Percentiles rank a stretch among this genome's conserved stretches.
phyloP scores from a whole-genome alignment of 176 grass and related monocot genomes.

The Musa troglodytarum region DNA sequence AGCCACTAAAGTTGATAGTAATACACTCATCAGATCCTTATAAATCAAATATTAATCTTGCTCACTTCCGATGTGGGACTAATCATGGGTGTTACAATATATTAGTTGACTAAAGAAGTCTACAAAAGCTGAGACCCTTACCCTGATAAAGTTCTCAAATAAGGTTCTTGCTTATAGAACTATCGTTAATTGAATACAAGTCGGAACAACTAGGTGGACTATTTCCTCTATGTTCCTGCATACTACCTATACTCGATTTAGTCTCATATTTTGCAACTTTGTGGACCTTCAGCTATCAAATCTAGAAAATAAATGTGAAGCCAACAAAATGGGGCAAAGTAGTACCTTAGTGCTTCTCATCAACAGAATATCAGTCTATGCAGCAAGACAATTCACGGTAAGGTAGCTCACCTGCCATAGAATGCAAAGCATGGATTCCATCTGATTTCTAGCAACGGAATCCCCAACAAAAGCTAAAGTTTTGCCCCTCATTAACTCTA shows the following conservation, averaged over 20 bases:
- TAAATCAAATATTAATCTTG: no score
- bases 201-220: background rate
- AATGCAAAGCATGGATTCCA: slow-evolving; percentile 89
- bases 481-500: slow-evolving; percentile 88
- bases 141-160: no score
- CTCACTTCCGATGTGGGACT: no score
- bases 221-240: background rate
- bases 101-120: no score
- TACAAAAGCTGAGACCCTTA: no score
- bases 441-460: slow-evolving; percentile 90
- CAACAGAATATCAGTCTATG: background rate
- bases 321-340: background rate
- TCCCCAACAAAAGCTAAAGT: slow-evolving; percentile 86
- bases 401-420: slow-evolving; percentile 67
- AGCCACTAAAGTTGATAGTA: no score
- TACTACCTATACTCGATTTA: background rate
- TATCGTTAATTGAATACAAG: background rate
- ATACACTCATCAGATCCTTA: no score
- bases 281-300: background rate
- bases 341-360: background rate
- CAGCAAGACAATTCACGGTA: background rate
- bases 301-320: background rate
- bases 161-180: no score
- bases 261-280: background rate
- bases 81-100: no score